phyloP scores from a whole-genome alignment of 176 grass and related monocot genomes.

The Calamus simplicifolius region DNA sequence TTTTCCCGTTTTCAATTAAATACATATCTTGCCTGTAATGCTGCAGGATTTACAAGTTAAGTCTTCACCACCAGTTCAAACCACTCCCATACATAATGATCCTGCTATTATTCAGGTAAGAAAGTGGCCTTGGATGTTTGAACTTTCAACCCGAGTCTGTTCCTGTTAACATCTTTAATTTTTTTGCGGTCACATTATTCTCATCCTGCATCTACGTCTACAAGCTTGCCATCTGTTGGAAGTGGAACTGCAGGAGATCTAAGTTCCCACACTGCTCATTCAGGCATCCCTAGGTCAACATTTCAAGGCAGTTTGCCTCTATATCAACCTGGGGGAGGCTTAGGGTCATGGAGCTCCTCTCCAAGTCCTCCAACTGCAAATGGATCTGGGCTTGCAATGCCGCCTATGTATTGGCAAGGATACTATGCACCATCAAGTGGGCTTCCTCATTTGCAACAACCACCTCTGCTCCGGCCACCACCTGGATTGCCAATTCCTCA shows the following conservation, averaged over 20 bases:
- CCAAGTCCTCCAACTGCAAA: constrained; percentile 34
- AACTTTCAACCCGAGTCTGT: not conserved
- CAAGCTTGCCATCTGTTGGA: constrained; percentile 55
- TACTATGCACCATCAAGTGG: constrained; percentile 48
- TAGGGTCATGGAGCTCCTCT: constrained; percentile 43
- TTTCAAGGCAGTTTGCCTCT: constrained; percentile 52
- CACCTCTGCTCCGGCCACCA: constrained; percentile 41
- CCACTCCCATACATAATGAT: constrained; percentile 59
- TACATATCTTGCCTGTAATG: constrained; percentile 9
- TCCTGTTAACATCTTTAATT: not conserved
- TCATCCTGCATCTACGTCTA: constrained; percentile 35
- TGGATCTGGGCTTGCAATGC: constrained; percentile 36
- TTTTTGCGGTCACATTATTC: constrained; percentile 60
- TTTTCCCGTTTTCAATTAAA: constrained; percentile 1
- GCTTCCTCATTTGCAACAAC: constrained; percentile 65
- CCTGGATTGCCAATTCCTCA: constrained; percentile 53
- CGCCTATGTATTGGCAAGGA: constrained; percentile 68
- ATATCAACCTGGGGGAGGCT: constrained; percentile 55
- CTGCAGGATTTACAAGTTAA: constrained; percentile 94
- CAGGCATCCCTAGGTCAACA: constrained; percentile 53
- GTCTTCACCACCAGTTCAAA: constrained; percentile 57
- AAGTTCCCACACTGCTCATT: constrained; percentile 40
- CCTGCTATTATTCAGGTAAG: constrained; percentile 83
- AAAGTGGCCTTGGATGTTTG: constrained; percentile 1
- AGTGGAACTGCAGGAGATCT: constrained; percentile 40